These are phyloP conservation scores for Geosmithia flava DNA, from an alignment of 2,329 filamentous ascomycete species.

Conservation along the genomic window DNA sequence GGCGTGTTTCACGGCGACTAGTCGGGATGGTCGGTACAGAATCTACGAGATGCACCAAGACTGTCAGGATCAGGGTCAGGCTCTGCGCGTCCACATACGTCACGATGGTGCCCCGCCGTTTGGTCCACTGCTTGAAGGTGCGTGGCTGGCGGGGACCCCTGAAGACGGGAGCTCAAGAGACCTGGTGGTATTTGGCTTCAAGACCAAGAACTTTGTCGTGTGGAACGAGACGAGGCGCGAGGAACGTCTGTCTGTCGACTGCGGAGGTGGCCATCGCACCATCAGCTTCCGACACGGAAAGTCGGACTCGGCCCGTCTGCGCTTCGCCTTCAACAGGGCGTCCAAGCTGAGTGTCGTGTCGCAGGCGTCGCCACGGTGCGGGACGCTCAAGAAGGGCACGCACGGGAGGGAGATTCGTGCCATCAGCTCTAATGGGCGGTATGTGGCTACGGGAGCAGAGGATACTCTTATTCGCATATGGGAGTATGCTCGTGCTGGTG, in stretches of 20 bases:
- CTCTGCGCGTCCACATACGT: constrained; percentile 30
- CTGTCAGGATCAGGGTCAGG: background rate
- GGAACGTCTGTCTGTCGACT: constrained; percentile 62
- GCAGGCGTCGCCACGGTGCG: constrained; percentile 21
- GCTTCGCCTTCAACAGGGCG: constrained; percentile 66
- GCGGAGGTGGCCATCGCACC: constrained; percentile 72
- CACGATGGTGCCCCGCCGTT: constrained; percentile 61
- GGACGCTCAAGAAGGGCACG: constrained; percentile 52
- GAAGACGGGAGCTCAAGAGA: constrained; percentile 16
- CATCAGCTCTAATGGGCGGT: constrained; percentile 25
- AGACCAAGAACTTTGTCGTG: constrained; percentile 64
- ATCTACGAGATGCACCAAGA: constrained; percentile 36
- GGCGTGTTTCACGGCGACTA: constrained; percentile 51
- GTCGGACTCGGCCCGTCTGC: constrained; percentile 18
- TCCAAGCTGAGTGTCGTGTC: constrained; percentile 37
- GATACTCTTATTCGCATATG: constrained; percentile 67
- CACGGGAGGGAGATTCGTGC: constrained; percentile 78
- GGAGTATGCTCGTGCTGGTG: constrained; percentile 20
- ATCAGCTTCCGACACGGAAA: constrained; percentile 41
- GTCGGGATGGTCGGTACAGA: constrained; percentile 64
- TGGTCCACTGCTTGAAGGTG: constrained; percentile 64
- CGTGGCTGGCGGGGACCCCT: constrained; percentile 38
- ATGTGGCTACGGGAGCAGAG: constrained; percentile 58
- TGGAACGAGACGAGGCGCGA: constrained; percentile 65
- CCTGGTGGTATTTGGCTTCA: constrained; percentile 70